Evolutionary conservation across 2,329 filamentous ascomycete species (phyloP).

Genomic region (Cercospora sp.): DNA sequence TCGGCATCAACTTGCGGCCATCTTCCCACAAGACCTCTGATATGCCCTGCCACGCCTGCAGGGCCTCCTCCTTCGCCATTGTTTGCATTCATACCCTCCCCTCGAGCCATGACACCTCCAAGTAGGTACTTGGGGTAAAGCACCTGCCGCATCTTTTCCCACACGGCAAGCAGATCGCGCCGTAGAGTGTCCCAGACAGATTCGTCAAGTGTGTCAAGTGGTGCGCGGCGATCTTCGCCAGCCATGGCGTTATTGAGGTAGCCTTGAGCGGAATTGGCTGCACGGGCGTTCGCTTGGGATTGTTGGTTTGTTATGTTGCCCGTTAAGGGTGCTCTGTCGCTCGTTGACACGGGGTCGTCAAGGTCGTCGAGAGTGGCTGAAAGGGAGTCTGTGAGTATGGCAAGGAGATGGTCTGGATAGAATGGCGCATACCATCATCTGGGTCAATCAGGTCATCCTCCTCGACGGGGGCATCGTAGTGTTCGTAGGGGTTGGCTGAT

Average conservation of each 20-base stretch:
- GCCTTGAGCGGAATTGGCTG: slow-evolving; percentile 64
- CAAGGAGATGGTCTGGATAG: neutral
- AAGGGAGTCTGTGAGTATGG: neutral
- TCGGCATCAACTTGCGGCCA: slow-evolving; percentile 64
- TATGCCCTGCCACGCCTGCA: slow-evolving; percentile 45
- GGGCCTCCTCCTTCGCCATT: slow-evolving; percentile 52
- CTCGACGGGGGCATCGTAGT: slow-evolving; percentile 50
- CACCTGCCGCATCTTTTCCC: slow-evolving; percentile 98
- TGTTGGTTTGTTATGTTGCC: slow-evolving; percentile 68
- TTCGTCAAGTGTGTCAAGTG: slow-evolving; percentile 94
- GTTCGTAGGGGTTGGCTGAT: slow-evolving; percentile 39
- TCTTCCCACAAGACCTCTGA: slow-evolving; percentile 59
- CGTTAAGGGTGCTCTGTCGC: slow-evolving; percentile 75
- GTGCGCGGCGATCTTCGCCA: slow-evolving; percentile 86
- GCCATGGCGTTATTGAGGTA: slow-evolving; percentile 88
- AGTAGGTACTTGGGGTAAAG: slow-evolving; percentile 94
- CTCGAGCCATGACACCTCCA: slow-evolving; percentile 60
- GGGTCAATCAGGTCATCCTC: slow-evolving; percentile 55
- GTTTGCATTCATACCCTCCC: slow-evolving; percentile 59
- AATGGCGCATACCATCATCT: slow-evolving; percentile 49
- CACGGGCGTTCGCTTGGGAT: slow-evolving; percentile 55
- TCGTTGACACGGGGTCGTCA: slow-evolving; percentile 53
- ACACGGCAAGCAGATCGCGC: slow-evolving; percentile 86
- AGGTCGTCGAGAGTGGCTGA: slow-evolving; percentile 85
- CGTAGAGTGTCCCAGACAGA: slow-evolving; percentile 96